Evolutionary conservation across 208 protist species (phyloP).

Genomic region (Leishmania lainsoni): DNA sequence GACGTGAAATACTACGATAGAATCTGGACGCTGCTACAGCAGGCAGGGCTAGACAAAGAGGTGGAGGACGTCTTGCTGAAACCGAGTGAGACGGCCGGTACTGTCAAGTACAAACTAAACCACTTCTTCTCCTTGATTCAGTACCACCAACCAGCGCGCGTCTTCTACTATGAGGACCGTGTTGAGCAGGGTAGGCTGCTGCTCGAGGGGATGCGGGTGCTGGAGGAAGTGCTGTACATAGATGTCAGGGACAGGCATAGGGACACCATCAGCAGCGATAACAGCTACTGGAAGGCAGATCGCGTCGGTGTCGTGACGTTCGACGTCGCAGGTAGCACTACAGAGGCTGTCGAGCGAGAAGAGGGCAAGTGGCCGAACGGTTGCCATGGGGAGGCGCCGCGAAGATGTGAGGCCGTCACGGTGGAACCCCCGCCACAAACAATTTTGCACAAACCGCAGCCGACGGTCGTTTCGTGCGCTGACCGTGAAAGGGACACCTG

Average conservation of each 20-base stretch:
- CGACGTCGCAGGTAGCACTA: conserved; percentile 8
- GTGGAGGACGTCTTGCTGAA: conserved; percentile 71
- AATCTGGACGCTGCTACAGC: conserved; percentile 60
- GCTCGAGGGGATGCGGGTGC: conserved; percentile 51
- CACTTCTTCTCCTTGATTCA: conserved; percentile 57
- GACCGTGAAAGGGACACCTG: not conserved
- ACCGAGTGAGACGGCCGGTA: conserved; percentile 64
- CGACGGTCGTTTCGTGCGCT: not conserved
- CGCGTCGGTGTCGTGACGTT: conserved; percentile 34
- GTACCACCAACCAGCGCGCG: conserved; percentile 36
- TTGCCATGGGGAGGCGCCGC: not conserved
- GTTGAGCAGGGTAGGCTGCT: conserved; percentile 61
- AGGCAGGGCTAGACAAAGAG: conserved; percentile 44
- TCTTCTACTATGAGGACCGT: conserved; percentile 88
- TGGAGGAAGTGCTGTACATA: conserved; percentile 45
- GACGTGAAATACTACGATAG: conserved; percentile 61
- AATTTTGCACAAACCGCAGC: conserved; percentile 1
- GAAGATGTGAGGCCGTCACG: not conserved
- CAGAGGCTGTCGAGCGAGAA: not conserved
- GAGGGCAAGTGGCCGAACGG: not conserved
- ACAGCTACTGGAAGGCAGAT: conserved; percentile 4
- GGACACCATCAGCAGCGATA: not conserved
- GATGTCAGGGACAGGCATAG: not conserved
- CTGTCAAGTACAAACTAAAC: conserved; percentile 76
- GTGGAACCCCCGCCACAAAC: not conserved